These are phyloP conservation scores for Clarireedia homoeocarpa DNA, from an alignment of 2,329 filamentous ascomycete species.

Conservation along the genomic window DNA sequence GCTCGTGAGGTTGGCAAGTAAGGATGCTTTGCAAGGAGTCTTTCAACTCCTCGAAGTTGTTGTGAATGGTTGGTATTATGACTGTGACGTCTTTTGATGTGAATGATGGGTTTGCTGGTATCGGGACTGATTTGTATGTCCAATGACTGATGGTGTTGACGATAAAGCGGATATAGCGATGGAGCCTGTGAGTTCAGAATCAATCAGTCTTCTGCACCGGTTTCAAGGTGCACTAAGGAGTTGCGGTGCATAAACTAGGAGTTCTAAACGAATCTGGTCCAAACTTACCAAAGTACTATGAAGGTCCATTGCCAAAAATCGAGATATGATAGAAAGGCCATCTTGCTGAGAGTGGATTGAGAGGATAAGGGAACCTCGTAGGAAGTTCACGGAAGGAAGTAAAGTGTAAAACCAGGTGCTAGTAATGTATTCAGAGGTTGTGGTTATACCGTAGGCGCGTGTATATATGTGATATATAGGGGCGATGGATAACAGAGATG, in stretches of 20 bases:
- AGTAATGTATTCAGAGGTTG: no score
- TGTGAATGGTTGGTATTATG: conserved; percentile 87
- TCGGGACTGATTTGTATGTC: conserved; percentile 76
- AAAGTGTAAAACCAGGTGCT: no score
- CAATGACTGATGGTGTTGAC: conserved; percentile 83
- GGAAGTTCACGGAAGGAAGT: not conserved
- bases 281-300: conserved; percentile 22
- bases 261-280: not conserved
- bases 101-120: conserved; percentile 65
- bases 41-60: conserved; percentile 73
- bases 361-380: not conserved
- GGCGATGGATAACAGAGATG: not conserved
- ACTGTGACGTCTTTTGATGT: conserved; percentile 78
- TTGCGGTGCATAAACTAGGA: not conserved
- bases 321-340: not conserved
- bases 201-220: not conserved
- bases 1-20: conserved; percentile 57
- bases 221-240: not conserved
- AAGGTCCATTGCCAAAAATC: conserved; percentile 22
- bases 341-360: not conserved
- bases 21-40: conserved; percentile 74
- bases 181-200: conserved; percentile 49
- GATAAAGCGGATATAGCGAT: conserved; percentile 79
- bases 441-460: no score
- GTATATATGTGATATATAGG: not conserved